Evolutionary conservation across 441 rosid species (phyloP).

Genomic region (Pelargonium cotyledonis): DNA sequence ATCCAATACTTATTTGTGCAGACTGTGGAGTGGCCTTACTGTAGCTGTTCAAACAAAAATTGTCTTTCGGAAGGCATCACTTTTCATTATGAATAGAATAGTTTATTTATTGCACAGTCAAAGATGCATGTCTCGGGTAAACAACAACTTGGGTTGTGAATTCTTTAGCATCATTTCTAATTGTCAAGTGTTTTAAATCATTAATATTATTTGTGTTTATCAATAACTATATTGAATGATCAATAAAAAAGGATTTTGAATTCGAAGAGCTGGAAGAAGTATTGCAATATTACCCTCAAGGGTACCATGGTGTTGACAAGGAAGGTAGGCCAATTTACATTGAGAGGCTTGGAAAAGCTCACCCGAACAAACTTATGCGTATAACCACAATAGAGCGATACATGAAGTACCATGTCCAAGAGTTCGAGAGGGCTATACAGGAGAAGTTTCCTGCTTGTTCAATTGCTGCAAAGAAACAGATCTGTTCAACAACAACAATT

Average conservation of each 20-base stretch:
- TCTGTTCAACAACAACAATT: slow-evolving; percentile 76
- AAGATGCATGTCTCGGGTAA: neutral
- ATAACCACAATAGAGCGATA: slow-evolving; percentile 74
- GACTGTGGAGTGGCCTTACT: neutral
- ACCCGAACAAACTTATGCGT: slow-evolving; percentile 76
- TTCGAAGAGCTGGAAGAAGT: slow-evolving; percentile 91
- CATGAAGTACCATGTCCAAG: slow-evolving; percentile 88
- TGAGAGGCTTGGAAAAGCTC: slow-evolving; percentile 91
- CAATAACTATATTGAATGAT: neutral
- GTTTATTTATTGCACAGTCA: neutral
- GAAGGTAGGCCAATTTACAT: slow-evolving; percentile 95
- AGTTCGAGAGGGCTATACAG: slow-evolving; percentile 76
- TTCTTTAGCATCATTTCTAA: neutral
- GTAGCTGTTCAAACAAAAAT: neutral
- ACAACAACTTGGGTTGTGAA: neutral
- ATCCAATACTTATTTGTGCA: slow-evolving; percentile 11
- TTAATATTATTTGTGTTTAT: neutral
- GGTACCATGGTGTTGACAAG: slow-evolving; percentile 93
- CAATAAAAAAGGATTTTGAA: slow-evolving; percentile 57
- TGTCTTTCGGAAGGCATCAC: neutral
- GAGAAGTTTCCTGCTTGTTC: slow-evolving; percentile 97
- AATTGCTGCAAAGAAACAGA: slow-evolving; percentile 71
- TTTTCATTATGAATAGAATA: neutral
- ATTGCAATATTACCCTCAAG: slow-evolving; percentile 87
- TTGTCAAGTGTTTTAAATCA: neutral